Evolutionary conservation across 176 grass and related monocot genomes (phyloP).

Genomic region (Oropetium thomaeum): DNA sequence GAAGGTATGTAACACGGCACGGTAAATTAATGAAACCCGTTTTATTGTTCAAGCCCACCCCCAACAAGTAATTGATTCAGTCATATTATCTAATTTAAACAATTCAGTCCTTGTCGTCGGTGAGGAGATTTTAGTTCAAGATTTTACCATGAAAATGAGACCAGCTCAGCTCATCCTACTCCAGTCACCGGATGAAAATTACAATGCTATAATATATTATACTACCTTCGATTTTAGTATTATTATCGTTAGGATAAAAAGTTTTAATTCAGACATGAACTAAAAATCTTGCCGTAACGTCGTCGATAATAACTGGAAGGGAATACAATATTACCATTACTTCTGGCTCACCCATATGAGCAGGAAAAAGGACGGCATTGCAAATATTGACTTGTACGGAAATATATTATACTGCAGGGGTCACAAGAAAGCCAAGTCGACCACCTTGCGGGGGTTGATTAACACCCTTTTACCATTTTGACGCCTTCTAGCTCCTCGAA

Average conservation of each 20-base stretch:
- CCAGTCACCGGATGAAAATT: background rate
- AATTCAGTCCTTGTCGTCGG: background rate
- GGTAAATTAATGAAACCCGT: background rate
- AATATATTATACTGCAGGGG: background rate
- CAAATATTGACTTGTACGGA: background rate
- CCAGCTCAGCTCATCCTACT: background rate
- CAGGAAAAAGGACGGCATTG: background rate
- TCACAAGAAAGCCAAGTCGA: background rate
- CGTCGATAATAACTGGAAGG: no score
- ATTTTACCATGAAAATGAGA: background rate
- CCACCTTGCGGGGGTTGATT: background rate
- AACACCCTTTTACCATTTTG: background rate
- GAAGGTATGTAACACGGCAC: background rate
- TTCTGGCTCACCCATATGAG: background rate
- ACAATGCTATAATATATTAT: background rate
- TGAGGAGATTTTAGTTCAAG: background rate
- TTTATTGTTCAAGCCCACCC: background rate
- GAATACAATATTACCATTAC: no score
- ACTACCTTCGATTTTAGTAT: no score
- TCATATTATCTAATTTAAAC: background rate
- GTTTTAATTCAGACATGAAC: no score
- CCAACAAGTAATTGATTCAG: background rate
- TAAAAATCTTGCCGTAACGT: no score
- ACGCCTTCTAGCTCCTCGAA: conserved; percentile 32
- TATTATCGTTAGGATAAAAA: no score